Conservation (phyloP, 1,139 yeast genomes). For the Kazachstania sp. region DNA sequence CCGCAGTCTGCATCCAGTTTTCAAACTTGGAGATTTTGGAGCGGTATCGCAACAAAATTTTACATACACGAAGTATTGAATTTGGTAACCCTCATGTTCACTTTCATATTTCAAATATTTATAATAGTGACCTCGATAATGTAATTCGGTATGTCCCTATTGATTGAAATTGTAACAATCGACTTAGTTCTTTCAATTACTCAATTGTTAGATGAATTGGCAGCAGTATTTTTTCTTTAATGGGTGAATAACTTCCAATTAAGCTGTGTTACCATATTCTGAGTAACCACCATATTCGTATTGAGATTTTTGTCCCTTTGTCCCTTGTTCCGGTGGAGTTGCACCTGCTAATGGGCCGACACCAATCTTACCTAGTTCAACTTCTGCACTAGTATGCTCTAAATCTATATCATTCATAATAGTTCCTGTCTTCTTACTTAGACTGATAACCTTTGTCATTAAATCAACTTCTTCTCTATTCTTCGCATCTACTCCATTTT, state of each 20-base stretch:
- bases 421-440: slow-evolving; percentile 36
- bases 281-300: slow-evolving; percentile 33
- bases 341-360: slow-evolving; percentile 52
- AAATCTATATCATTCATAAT: slow-evolving; percentile 37
- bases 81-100: background rate
- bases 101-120: no score
- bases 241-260: background rate
- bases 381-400: slow-evolving; percentile 71
- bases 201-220: no score
- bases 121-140: no score
- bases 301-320: slow-evolving; percentile 7
- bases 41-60: background rate
- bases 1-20: background rate
- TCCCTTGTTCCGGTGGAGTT: slow-evolving; percentile 15
- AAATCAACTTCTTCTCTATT: slow-evolving; percentile 74
- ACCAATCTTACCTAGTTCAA: slow-evolving; percentile 67
- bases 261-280: slow-evolving; percentile 24
- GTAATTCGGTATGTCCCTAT: no score
- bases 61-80: background rate
- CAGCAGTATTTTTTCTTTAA: no score
- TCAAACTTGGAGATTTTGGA: background rate
- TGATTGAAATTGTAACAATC: no score
- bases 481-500: slow-evolving; percentile 65
- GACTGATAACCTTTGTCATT: slow-evolving; percentile 48
- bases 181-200: no score